Conservation (phyloP, 1,139 yeast genomes). For the Lodderomyces jiufengensis region DNA sequence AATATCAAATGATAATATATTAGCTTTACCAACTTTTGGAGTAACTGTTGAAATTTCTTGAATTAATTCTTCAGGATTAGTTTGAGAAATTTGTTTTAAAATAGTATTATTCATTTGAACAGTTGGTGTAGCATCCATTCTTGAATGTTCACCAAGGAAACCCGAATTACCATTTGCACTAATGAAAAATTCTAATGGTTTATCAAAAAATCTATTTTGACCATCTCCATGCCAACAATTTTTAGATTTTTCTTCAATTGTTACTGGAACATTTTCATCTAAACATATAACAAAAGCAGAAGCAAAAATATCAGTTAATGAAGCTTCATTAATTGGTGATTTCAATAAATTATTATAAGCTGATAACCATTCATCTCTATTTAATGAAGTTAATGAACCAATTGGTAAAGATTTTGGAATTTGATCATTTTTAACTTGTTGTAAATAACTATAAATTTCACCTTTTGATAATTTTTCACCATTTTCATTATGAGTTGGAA, state of each 20-base stretch:
- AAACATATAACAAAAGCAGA: conserved; percentile 79
- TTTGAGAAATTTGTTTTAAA: conserved; percentile 52
- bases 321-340: conserved; percentile 53
- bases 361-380: conserved; percentile 79
- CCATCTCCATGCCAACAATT: conserved; percentile 97
- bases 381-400: conserved; percentile 79
- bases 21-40: conserved; percentile 22
- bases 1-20: conserved; percentile 40
- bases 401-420: conserved; percentile 47
- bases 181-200: conserved; percentile 83
- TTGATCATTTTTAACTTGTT: conserved; percentile 43
- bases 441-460: conserved; percentile 65
- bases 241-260: conserved; percentile 81
- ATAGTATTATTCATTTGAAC: conserved; percentile 81
- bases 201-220: conserved; percentile 84
- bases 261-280: conserved; percentile 70
- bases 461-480: conserved; percentile 57
- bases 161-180: conserved; percentile 86
- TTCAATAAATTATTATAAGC: conserved; percentile 57
- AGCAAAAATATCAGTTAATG: conserved; percentile 68
- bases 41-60: conserved; percentile 24
- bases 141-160: conserved; percentile 93
- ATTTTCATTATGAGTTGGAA: conserved; percentile 58
- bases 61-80: conserved; percentile 32
- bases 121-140: conserved; percentile 98